These are phyloP conservation scores for Phymatotrichopsis omnivora DNA, from an alignment of 2,329 filamentous ascomycete species.

Conservation along the genomic window DNA sequence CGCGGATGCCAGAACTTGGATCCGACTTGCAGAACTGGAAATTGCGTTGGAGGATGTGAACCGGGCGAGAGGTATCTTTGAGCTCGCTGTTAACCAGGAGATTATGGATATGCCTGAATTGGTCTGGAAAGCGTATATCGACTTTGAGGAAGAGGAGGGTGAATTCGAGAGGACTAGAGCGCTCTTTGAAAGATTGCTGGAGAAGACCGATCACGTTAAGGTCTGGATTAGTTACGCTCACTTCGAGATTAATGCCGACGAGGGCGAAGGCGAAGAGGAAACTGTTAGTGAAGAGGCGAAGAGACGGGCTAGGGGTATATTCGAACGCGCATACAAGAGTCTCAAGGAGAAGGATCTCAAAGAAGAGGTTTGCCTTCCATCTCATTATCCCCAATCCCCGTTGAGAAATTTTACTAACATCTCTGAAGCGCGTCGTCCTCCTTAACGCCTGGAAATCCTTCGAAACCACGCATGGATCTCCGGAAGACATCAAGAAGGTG, in stretches of 20 bases:
- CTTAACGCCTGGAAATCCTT: slow-evolving; percentile 90
- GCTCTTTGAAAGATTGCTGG: slow-evolving; percentile 80
- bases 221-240: slow-evolving; percentile 99
- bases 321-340: slow-evolving; percentile 70
- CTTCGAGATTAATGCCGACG: slow-evolving; percentile 91
- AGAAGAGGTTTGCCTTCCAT: slow-evolving; percentile 52
- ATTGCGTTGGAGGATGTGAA: slow-evolving; percentile 82
- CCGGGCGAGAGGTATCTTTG: slow-evolving; percentile 79
- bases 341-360: slow-evolving; percentile 88
- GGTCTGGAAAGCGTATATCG: slow-evolving; percentile 96
- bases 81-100: slow-evolving; percentile 73
- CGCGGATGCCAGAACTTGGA: slow-evolving; percentile 87
- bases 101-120: slow-evolving; percentile 94
- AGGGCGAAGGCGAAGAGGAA: slow-evolving; percentile 53
- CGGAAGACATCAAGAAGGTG: slow-evolving; percentile 67
- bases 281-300: slow-evolving; percentile 75
- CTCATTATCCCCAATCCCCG: neutral
- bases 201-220: slow-evolving; percentile 97
- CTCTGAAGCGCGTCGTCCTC: slow-evolving; percentile 60
- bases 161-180: slow-evolving; percentile 74
- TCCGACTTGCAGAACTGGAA: slow-evolving; percentile 89
- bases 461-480: slow-evolving; percentile 70
- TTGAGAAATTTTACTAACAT: slow-evolving; percentile 33
- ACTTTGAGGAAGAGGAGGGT: slow-evolving; percentile 93
- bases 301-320: slow-evolving; percentile 67